Base-by-base conservation (phyloP, 805 yeast species). In the Ogataea haglerorum region DNA sequence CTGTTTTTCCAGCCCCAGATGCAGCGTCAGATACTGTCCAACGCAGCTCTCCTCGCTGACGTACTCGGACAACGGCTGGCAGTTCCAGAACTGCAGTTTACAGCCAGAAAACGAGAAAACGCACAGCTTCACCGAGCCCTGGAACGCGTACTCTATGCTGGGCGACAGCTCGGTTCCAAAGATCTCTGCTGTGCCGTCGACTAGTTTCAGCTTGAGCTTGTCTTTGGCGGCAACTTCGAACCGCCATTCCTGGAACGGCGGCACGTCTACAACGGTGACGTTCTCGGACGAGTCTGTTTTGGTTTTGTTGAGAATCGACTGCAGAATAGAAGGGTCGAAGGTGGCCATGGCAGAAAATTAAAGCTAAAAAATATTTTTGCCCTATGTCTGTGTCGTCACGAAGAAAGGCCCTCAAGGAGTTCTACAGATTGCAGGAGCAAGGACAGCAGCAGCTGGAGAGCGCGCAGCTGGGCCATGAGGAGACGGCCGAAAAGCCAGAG, bases 91-190 rank as follows among this genome's bases (percentile, higher is more conserved):
- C 48, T 74, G 75, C 5, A 90, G 40, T 26, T 61, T 67, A 52
- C 87, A 79, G 4, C 95, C 95, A 25, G 75, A 77, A 48, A 76
- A 77, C 1, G 89, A 72, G 45, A 66, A 77, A 1, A 85, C 53
- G 10, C 82, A 75, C 4, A 75, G 64, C 39, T 76, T 77, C 45
- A 72, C 64, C 0, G 68, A 52, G 6, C 80, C 82, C 18, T 65
- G 61, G 53, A 85, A 80, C 3, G 63, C 57, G 52, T 79, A 82
- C 16, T 79, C 85, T 1, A 73, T 69, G 43, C 84, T 86, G 30
- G 72, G 68, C 2, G 96, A 85, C 17, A 93, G 73, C 59, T 93
- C 99, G 3, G 96, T 87, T 17, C 99, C 99, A 62, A 84, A 87
- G 8, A 89, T 75, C 64, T 93, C 99, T 2, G 87, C 96, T 2